Percentiles rank a stretch among this genome's conserved stretches.
Evolutionary conservation across 305 asterid species (phyloP).

Genomic region (Fraxinus angustifolia): DNA sequence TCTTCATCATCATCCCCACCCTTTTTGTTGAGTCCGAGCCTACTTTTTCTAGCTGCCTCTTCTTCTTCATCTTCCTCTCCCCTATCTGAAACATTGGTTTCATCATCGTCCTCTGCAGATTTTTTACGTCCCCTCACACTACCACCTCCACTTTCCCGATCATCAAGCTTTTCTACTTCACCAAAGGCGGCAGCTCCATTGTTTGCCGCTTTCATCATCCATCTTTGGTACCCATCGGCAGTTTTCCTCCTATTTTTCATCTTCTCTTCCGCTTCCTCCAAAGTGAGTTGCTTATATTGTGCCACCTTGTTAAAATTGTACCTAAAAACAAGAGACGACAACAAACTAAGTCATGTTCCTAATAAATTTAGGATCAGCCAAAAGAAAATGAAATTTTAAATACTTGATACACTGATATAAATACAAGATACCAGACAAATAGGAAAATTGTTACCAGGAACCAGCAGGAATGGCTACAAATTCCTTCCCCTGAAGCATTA

Average conservation of each 20-base stretch:
- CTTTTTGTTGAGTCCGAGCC: conserved; percentile 35
- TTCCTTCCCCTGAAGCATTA: conserved; percentile 48
- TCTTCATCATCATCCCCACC: conserved; percentile 54
- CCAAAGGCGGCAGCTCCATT: conserved; percentile 55
- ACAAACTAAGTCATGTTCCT: background rate
- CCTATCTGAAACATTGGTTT: conserved; percentile 40
- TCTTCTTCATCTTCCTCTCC: conserved; percentile 60
- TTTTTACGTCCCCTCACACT: conserved; percentile 40
- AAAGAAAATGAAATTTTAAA: background rate
- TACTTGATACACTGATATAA: background rate
- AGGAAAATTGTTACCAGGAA: conserved; percentile 31
- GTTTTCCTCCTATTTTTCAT: conserved; percentile 52
- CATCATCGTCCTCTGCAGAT: conserved; percentile 39
- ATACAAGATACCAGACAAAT: background rate
- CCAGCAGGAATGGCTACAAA: conserved; percentile 52
- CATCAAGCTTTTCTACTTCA: conserved; percentile 43
- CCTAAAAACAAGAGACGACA: conserved; percentile 23
- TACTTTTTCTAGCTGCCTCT: conserved; percentile 39
- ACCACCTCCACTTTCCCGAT: conserved; percentile 39
- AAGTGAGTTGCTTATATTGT: conserved; percentile 52
- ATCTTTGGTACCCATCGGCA: conserved; percentile 51
- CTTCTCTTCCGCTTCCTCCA: conserved; percentile 59
- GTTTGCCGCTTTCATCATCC: conserved; percentile 59
- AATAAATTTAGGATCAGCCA: background rate
- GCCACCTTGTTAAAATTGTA: conserved; percentile 52